Evolutionary conservation across 2,329 filamentous ascomycete genomes (phyloP).

Genomic region (Teratosphaeria gauchensis): DNA sequence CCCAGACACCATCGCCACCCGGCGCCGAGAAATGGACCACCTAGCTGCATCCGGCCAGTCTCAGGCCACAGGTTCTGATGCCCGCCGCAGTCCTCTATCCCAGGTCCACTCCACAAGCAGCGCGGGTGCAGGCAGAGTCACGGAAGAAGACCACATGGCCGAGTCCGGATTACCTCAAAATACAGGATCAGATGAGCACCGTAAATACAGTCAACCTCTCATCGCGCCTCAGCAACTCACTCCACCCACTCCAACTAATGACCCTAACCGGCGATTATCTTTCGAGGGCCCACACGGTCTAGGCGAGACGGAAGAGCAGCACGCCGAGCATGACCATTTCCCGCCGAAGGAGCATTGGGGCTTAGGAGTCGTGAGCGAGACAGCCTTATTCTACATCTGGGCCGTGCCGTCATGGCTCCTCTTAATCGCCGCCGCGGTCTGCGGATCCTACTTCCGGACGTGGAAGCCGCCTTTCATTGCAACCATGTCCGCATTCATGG

Average conservation of each 20-base stretch:
- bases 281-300: constrained; percentile 9
- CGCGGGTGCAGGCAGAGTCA: background rate
- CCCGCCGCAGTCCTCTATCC: no score
- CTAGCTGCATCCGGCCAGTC: background rate
- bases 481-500: constrained; percentile 15
- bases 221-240: background rate
- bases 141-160: background rate
- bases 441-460: constrained; percentile 14
- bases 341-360: constrained; percentile 21
- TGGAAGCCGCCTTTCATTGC: constrained; percentile 16
- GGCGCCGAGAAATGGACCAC: background rate
- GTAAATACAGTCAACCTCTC: no score
- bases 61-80: background rate
- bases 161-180: background rate
- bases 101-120: no score
- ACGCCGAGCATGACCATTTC: constrained; percentile 16
- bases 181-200: no score
- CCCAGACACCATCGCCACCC: background rate
- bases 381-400: constrained; percentile 22
- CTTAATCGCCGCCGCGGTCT: constrained; percentile 20
- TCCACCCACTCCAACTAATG: background rate
- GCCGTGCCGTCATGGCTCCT: constrained; percentile 18
- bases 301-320: constrained; percentile 21
- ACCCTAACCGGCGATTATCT: constrained; percentile 3
- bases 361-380: constrained; percentile 15